Base-by-base conservation (phyloP, 2,329 filamentous ascomycete genomes). In the Colletotrichum musae region DNA sequence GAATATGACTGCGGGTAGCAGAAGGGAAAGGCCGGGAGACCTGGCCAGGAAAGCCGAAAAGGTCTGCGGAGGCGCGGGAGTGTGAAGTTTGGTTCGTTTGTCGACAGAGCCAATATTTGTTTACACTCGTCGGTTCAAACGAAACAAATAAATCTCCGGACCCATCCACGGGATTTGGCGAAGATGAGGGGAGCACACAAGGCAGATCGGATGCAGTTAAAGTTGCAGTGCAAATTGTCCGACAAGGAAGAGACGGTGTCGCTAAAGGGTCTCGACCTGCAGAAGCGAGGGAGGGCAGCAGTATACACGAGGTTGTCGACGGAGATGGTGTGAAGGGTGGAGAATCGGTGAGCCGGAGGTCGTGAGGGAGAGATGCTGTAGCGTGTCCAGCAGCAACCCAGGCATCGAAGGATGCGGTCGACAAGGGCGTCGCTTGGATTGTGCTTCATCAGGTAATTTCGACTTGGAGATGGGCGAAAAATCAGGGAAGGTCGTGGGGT, bases 71-170 rank as follows among this genome's bases (percentile, higher is more conserved):
- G 32, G 16, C 28, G 32, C 54, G 28, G n/a, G 32, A 10, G 32
- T 10, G 39, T 16, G 16, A n/a, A 32, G 26, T n/a, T 12, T 45
- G 56, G 62, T 41, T 32, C 21, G 43, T 61, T 60, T 60, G 50
- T 24, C 9, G 36, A 43, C 1, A 51, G 18, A 51, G 15, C 43
- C 51, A 53, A 9, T 7, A 41, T 28, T 39, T 32, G 50, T 36
- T 52, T 52, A 13, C 50, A 28, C 32, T 53, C 48, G 21, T 52
- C 58, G 21, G 6, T 54, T 47, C 61, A 69, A 69, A 69, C 54
- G 61, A 69, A 69, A 59, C 66, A 66, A 65, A 18, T 66, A 69
- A 61, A 61, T 66, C 62, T 67, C 67, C 67, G 62, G 63, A 26
- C 45, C 39, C 50, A 47, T 52, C 18, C 41, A 28, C 58, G 52